Evolutionary conservation across 2,329 filamentous ascomycete species (phyloP), one percentile per base, ranked within the genome.

Genomic region (Cladophialophora immunda): DNA sequence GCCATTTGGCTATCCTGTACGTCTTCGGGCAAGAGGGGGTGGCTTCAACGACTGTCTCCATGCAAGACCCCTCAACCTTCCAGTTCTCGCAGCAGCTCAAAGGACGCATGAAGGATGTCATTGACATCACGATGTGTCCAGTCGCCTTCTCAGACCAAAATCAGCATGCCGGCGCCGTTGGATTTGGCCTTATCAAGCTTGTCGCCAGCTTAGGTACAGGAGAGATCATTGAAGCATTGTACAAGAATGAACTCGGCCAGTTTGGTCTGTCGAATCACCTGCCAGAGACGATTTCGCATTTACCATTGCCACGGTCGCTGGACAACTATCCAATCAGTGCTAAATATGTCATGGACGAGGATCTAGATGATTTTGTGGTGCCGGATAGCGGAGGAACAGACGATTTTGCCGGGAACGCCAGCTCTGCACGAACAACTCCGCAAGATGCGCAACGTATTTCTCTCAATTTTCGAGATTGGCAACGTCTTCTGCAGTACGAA

Each of bases 1-100:
- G 76, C 59, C 64, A 68, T 38, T 66, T 81, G 22, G 75, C 75
- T 70, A 77, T 57, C 68, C 65, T 47, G 78, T 80, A 67, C 74
- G 75, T 41, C 75, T 76, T 73, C 19, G 36, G 60, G 30, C 36
- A 58, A 17, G 52, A 62, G 13, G 13, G 19, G 2, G 38, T 30
- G 9, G 30, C 30, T 8, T 58, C 62, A 25, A 50, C 62, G 11
- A 53, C 55, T 9, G 29, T 66, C 5, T 64, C 65, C 15, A 27
- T 56, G 5, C 36, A 47, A n/a, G 65, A 66, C 25, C 67, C 67
- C 36, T 68, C 63, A 19, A 59, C 55, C 2, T 62, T 73, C 29
- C 22, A 68, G 32, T 15, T 70, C 19, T 66, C 69, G 7, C 47
- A 61, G 7, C 32, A 52, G 34, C 57, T 69, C 8, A 32, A 52